Evolutionary conservation across 1,284 basidiomycete species (phyloP).

Genomic region (Malassezia caprae): DNA sequence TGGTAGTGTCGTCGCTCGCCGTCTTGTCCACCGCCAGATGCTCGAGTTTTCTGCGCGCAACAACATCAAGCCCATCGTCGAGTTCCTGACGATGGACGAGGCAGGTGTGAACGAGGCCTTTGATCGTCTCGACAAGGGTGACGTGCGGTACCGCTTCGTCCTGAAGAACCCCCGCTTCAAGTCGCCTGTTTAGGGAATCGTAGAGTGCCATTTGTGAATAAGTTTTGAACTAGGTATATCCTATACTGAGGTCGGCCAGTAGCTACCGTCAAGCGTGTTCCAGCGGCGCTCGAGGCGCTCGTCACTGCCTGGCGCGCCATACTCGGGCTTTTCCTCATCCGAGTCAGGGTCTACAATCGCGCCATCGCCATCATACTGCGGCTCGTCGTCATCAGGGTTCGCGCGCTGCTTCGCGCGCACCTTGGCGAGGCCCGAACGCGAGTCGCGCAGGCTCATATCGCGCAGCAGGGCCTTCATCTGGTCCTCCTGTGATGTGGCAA

Average conservation of each 20-base stretch:
- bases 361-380: constrained; percentile 43
- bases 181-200: constrained; percentile 9
- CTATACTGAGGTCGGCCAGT: constrained; percentile 14
- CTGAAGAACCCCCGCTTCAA: constrained; percentile 19
- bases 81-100: constrained; percentile 40
- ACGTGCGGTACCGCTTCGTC: constrained; percentile 41
- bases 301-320: constrained; percentile 11
- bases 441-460: constrained; percentile 58
- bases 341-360: constrained; percentile 45
- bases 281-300: constrained; percentile 10
- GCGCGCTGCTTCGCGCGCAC: constrained; percentile 23
- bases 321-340: constrained; percentile 34
- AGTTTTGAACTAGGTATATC: neutral
- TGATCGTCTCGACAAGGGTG: constrained; percentile 36
- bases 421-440: constrained; percentile 36
- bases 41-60: constrained; percentile 32
- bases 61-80: constrained; percentile 34
- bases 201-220: neutral
- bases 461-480: constrained; percentile 72
- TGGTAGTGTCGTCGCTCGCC: constrained; percentile 33
- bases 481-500: constrained; percentile 58
- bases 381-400: constrained; percentile 9
- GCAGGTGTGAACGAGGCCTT: constrained; percentile 37
- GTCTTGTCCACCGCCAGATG: constrained; percentile 36
- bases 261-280: constrained; percentile 16